phyloP scores from a whole-genome alignment of 495 filamentous ascomycete genomes.

The Daldinia decipiens region DNA sequence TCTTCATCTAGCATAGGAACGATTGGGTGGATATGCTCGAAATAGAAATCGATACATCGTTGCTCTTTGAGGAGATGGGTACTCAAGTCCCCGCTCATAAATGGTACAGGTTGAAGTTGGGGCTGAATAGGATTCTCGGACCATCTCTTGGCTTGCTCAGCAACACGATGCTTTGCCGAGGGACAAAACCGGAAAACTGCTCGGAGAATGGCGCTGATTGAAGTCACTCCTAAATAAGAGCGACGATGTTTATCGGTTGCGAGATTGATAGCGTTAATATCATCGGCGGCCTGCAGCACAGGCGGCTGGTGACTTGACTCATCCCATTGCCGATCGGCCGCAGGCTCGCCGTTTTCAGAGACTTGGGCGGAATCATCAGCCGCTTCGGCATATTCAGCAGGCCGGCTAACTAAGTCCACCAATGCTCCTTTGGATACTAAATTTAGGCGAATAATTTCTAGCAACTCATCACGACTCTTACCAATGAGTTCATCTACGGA shows the following conservation, averaged over 20 bases:
- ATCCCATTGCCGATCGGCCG: constrained; percentile 41
- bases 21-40: constrained; percentile 44
- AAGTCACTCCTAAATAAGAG: constrained; percentile 42
- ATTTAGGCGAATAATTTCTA: constrained; percentile 22
- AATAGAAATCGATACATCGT: constrained; percentile 46
- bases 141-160: constrained; percentile 41
- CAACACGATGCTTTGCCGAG: constrained; percentile 39
- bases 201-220: constrained; percentile 43
- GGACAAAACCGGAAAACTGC: constrained; percentile 42
- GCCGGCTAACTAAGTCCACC: not conserved
- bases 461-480: constrained; percentile 39
- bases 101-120: constrained; percentile 18
- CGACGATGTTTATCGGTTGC: constrained; percentile 43
- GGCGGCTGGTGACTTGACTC: constrained; percentile 43
- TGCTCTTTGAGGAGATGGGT: constrained; percentile 41
- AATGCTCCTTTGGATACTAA: not conserved
- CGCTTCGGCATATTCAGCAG: constrained; percentile 26
- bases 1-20: constrained; percentile 45
- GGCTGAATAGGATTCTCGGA: constrained; percentile 27
- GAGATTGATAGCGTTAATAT: constrained; percentile 45
- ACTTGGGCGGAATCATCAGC: constrained; percentile 37
- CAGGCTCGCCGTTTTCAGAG: constrained; percentile 41
- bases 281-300: constrained; percentile 34
- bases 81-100: constrained; percentile 26
- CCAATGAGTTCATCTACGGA: constrained; percentile 35